Conservation (phyloP, 441 rosid genomes). For the Aleurites moluccanus region DNA sequence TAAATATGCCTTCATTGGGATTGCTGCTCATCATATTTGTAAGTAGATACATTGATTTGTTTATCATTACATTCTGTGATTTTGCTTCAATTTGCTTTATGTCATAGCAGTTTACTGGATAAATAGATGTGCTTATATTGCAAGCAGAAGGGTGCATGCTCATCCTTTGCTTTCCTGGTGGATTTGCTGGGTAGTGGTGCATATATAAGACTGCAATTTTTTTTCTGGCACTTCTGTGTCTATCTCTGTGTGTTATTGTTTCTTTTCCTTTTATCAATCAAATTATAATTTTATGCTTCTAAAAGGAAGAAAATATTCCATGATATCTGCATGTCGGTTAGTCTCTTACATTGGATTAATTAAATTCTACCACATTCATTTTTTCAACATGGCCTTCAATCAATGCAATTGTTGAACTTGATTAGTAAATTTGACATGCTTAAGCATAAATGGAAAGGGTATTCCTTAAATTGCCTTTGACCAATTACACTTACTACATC, state of each 20-base stretch:
- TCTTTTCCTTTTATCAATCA: not conserved
- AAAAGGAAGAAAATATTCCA: not conserved
- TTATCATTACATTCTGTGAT: not conserved
- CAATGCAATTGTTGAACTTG: not conserved
- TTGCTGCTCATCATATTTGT: not conserved
- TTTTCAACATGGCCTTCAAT: not conserved
- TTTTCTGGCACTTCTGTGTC: not conserved
- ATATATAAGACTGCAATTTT: not conserved
- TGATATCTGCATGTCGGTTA: not conserved
- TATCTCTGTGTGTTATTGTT: not conserved
- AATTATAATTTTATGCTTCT: not conserved
- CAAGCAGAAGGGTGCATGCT: not conserved
- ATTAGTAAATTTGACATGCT: not conserved
- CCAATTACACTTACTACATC: slow-evolving; percentile 11
- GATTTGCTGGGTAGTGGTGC: not conserved
- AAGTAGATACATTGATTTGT: not conserved
- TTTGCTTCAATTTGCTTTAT: slow-evolving; percentile 7
- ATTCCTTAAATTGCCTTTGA: not conserved
- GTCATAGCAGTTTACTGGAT: not conserved
- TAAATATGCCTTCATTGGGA: not conserved
- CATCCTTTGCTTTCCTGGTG: not conserved
- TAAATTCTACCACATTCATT: not conserved
- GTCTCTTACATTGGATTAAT: not conserved
- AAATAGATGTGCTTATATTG: not conserved
- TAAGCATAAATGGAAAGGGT: not conserved